Base-by-base conservation (phyloP, 768 basidiomycete genomes). In the Exidia glandulosa region DNA sequence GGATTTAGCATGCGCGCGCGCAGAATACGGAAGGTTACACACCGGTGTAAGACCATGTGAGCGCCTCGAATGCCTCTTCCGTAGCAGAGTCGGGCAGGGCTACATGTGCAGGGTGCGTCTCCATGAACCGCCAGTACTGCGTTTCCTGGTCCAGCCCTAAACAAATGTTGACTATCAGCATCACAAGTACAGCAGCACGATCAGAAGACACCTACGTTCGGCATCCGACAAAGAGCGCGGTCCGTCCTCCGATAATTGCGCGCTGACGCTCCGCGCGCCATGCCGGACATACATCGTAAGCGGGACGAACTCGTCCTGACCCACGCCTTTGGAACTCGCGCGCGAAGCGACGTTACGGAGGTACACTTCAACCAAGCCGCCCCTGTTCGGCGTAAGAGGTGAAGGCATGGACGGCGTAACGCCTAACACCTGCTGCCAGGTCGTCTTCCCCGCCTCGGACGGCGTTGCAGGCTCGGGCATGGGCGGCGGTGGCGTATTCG, bases 31-130 rank as follows among this genome's bases (percentile, higher is more conserved):
- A 10, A 50, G 36, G 48, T 34, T 27, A 66, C 73, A 32, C 61
- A 84, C 86, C 85, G 2, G 89, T 86, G 72, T 86, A 89, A 9
- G 86, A 82, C 90, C 90, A 92, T 27, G 81, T 87, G 63, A 92
- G 73, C 0, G 81, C 81, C 58, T 91, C 87, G 66, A 86, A 76
- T 1, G 90, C 90, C 63, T 92, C 89, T 0, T 74, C 71, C 56
- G 78, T 78, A 10, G 85, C 84, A 47, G 75, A 77, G 6, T 72
- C 65, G 7, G 85, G 79, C 30, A 91, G 74, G 0, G 77, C 67
- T 7, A 76, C 73, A 68, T 92, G 90, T 0, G 86, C 87, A 0
- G 90, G 90, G 64, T 91, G 88, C 33, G 79, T 72, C 69, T 90
- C 86, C 72, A 92, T 79, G 67, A 85, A 92, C 5, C 81, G 74